Evolutionary conservation across 495 filamentous ascomycete genomes (phyloP).

Genomic region (Hypomontagnella monticulosa): DNA sequence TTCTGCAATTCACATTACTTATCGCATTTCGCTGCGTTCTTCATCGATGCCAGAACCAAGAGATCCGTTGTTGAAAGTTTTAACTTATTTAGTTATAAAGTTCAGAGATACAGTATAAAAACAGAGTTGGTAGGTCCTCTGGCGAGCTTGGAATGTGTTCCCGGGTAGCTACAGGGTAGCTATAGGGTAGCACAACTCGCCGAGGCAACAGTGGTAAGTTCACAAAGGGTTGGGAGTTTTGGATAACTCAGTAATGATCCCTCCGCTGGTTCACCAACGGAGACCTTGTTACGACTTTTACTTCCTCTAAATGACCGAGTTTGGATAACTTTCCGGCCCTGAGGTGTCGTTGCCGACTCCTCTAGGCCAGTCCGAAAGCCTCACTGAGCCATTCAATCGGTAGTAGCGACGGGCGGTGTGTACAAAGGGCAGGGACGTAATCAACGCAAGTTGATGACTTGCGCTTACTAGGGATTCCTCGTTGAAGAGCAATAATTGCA

Average conservation of each 20-base stretch:
- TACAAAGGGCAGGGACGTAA: conserved; percentile 79
- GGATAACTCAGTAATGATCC: conserved; percentile 11
- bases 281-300: conserved; percentile 82
- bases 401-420: conserved; percentile 74
- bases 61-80: conserved; percentile 15
- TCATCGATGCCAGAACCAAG: conserved; percentile 14
- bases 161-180: conserved; percentile 8
- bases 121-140: conserved; percentile 4
- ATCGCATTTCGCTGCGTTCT: conserved; percentile 14
- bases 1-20: conserved; percentile 14
- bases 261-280: conserved; percentile 73
- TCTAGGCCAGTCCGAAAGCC: conserved; percentile 73
- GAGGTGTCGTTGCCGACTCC: conserved; percentile 71
- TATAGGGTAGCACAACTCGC: background rate
- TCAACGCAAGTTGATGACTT: conserved; percentile 79
- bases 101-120: background rate
- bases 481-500: conserved; percentile 85
- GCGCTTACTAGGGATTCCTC: conserved; percentile 79
- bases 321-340: conserved; percentile 76
- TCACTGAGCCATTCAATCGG: conserved; percentile 80
- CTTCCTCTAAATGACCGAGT: conserved; percentile 80
- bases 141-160: background rate
- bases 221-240: background rate
- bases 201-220: conserved; percentile 8
- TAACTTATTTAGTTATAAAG: conserved; percentile 5